Conservation (phyloP, 225 moss, liverwort and hornwort genomes). For the Bryoerythrophyllum caledonicum region DNA sequence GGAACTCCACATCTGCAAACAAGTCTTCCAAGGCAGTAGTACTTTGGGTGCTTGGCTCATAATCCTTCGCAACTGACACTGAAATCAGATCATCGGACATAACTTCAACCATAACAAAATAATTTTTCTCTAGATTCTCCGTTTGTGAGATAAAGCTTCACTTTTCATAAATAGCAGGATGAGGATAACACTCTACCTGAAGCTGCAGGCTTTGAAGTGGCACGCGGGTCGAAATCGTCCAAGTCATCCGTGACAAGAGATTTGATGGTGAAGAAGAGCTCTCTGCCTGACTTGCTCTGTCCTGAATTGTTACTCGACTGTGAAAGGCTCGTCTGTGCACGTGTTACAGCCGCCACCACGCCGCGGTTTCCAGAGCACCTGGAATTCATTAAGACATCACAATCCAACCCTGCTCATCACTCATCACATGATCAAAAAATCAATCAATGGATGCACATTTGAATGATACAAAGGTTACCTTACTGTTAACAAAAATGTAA, state of each 20-base stretch:
- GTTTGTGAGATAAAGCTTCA: slow-evolving; percentile 18
- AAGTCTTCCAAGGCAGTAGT: slow-evolving; percentile 79
- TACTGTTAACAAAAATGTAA: neutral
- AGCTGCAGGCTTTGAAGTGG: slow-evolving; percentile 35
- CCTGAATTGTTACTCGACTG: slow-evolving; percentile 26
- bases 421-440: neutral
- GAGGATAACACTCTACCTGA: slow-evolving; percentile 47
- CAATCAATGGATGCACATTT: neutral
- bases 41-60: slow-evolving; percentile 22
- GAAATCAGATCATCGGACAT: slow-evolving; percentile 11
- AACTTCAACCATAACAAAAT: neutral
- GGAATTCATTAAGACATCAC: neutral
- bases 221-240: slow-evolving; percentile 91
- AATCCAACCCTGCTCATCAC: slow-evolving; percentile 2
- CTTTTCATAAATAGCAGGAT: neutral
- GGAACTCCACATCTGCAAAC: slow-evolving; percentile 74
- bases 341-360: slow-evolving; percentile 72
- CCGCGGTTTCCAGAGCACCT: slow-evolving; percentile 45
- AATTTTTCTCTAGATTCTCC: neutral
- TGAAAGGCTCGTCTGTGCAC: slow-evolving; percentile 67
- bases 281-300: slow-evolving; percentile 30
- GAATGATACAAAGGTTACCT: neutral
- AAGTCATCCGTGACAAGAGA: slow-evolving; percentile 32
- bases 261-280: slow-evolving; percentile 67
- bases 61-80: slow-evolving; percentile 31